Percentiles rank a stretch among this genome's conserved stretches.
Conservation (phyloP, 768 basidiomycete species). For the Phlebiopsis flavidoalba region DNA sequence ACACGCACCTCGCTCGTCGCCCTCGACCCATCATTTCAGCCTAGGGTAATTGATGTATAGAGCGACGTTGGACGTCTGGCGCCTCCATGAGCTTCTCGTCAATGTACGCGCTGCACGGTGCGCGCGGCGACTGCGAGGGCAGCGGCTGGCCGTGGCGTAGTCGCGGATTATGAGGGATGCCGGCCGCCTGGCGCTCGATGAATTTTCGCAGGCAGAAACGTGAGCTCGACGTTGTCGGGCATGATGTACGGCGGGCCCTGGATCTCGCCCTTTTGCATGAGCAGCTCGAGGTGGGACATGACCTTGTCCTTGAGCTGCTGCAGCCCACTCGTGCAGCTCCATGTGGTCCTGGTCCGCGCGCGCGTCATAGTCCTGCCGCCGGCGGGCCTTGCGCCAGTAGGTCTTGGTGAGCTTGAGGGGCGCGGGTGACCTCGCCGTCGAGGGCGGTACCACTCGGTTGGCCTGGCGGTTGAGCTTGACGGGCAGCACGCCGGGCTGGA, state of each 20-base stretch:
- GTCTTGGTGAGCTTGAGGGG: conserved; percentile 82
- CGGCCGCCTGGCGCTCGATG: conserved; percentile 72
- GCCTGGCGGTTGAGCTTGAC: conserved; percentile 70
- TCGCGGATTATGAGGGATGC: conserved; percentile 76
- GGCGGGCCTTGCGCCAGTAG: conserved; percentile 71
- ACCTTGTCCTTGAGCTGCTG: conserved; percentile 86
- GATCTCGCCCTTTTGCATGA: conserved; percentile 86
- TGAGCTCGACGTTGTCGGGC: conserved; percentile 73
- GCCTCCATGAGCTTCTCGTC: conserved; percentile 15
- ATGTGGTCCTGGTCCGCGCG: conserved; percentile 86
- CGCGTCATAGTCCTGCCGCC: conserved; percentile 81
- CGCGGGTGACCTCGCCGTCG: conserved; percentile 73
- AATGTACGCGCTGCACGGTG: conserved; percentile 9
- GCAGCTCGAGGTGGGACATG: conserved; percentile 80
- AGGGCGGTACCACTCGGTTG: conserved; percentile 84
- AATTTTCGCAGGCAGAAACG: conserved; percentile 79
- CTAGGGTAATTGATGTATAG: too few relatives aligned
- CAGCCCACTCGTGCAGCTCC: conserved; percentile 81
- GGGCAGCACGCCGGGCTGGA: conserved; percentile 77
- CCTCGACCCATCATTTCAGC: too few relatives aligned
- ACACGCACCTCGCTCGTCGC: conserved; percentile 15
- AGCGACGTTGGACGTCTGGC: conserved; percentile 18
- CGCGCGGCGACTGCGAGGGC: conserved; percentile 14
- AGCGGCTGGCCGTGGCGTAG: conserved; percentile 44
- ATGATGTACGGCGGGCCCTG: conserved; percentile 78